Base-by-base conservation (phyloP, 345 rosid genomes). In the Luvunga scandens region DNA sequence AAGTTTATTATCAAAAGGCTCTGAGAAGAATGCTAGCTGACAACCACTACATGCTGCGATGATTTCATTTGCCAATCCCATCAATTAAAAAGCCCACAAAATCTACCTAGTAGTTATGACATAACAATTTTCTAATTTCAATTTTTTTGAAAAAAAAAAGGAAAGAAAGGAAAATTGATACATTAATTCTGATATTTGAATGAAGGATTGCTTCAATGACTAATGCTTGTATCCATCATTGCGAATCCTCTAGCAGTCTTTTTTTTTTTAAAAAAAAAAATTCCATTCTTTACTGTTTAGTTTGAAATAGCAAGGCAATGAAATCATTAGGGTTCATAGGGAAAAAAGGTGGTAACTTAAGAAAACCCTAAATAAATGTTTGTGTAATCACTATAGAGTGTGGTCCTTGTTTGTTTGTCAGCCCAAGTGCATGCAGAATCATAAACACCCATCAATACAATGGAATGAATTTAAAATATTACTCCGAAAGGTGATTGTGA, bases 381-480 rank as follows among this genome's bases (percentile, higher is more conserved):
- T 53, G 18, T 18, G 21, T 1, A 61, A 68, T 68, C 31, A 16
- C n/a, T 1, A 12, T 13, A n/a, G 2, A 6, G 0, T 9, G 73
- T 63, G 78, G 75, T 72, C 80, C 48, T 77, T 0, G 22, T 24
- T 77, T 1, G 28, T 65, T 48, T 48, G 71, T 62, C 63, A 56
- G 25, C 30, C 50, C 30, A 68, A 34, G 56, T 65, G 62, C 66
- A 65, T 67, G 75, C 81, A 77, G 67, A 64, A 75, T 81, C 66
- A 25, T 57, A 25, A 73, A 25, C 55, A 25, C 30, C 22, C 50
- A 45, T 45, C 50, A 53, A 53, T 0, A 18, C 2, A 68, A 24
- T 38, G 55, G 4, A n/a, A 9, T 21, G 21, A 38, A 68, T 68
- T 39, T n/a, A 10, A 27, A 3, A 4, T 50, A n/a, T 53, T 53